These are phyloP conservation scores for Fusarium dimerum DNA, from an alignment of 2,329 filamentous ascomycete genomes.

Conservation along the genomic window DNA sequence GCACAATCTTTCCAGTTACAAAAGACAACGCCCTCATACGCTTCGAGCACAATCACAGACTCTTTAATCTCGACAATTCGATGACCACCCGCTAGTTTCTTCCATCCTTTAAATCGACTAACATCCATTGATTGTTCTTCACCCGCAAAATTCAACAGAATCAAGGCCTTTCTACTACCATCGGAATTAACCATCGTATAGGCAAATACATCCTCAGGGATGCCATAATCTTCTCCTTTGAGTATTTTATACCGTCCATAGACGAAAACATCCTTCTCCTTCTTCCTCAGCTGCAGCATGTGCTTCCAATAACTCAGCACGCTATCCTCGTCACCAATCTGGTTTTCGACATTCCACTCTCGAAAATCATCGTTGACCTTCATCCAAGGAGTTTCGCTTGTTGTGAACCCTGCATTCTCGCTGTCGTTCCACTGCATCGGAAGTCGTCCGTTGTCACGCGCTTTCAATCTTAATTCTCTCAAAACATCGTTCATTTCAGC, in stretches of 20 bases:
- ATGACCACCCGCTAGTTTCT: not conserved
- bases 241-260: slow-evolving; percentile 18
- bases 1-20: not conserved
- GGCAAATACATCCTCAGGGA: slow-evolving; percentile 20
- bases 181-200: slow-evolving; percentile 24
- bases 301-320: slow-evolving; percentile 21
- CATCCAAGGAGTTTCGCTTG: slow-evolving; percentile 30
- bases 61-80: no score
- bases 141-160: slow-evolving; percentile 24
- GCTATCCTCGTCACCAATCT: slow-evolving; percentile 11
- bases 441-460: slow-evolving; percentile 27
- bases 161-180: slow-evolving; percentile 9
- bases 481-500: slow-evolving; percentile 37
- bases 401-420: slow-evolving; percentile 46
- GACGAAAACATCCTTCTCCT: slow-evolving; percentile 21
- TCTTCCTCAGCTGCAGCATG: slow-evolving; percentile 13
- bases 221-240: not conserved
- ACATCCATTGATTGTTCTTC: slow-evolving; percentile 1
- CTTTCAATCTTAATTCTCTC: slow-evolving; percentile 41
- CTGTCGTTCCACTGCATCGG: slow-evolving; percentile 52
- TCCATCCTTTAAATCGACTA: not conserved
- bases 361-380: slow-evolving; percentile 24
- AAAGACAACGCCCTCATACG: no score
- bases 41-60: no score
- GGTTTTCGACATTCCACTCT: slow-evolving; percentile 18